A percentile compares a stretch with the other conserved stretches of the same genome.
These are phyloP conservation scores for Herpetomonas samuelpessoai DNA, from an alignment of 208 protist species.

Conservation along the genomic window DNA sequence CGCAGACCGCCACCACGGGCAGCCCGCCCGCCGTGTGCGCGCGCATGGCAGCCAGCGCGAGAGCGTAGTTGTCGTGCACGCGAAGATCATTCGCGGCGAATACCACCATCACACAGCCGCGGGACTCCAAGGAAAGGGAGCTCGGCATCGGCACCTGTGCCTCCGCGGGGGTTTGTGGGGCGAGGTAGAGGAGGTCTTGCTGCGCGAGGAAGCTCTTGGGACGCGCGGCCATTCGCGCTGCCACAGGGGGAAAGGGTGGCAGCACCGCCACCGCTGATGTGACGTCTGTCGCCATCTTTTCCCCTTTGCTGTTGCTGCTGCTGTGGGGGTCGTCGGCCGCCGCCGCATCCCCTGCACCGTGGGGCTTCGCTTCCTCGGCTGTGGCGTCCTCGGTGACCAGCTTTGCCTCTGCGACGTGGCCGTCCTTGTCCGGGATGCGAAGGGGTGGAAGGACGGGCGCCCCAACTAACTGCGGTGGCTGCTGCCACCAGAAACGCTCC, in stretches of 20 bases:
- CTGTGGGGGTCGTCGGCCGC: too few species aligned
- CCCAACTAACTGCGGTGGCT: not conserved
- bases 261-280: too few species aligned
- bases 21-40: slow-evolving; percentile 34
- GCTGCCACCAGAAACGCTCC: slow-evolving; percentile 10
- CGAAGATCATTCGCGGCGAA: slow-evolving; percentile 83
- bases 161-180: slow-evolving; percentile 32
- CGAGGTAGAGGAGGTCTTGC: slow-evolving; percentile 69
- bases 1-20: slow-evolving; percentile 66
- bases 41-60: slow-evolving; percentile 65
- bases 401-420: slow-evolving; percentile 6
- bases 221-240: too few species aligned
- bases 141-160: slow-evolving; percentile 18
- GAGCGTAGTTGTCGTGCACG: slow-evolving; percentile 82
- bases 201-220: slow-evolving; percentile 33
- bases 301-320: too few species aligned
- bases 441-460: slow-evolving; percentile 12
- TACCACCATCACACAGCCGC: slow-evolving; percentile 65
- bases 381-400: too few species aligned
- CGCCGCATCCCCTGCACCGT: too few species aligned
- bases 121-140: not conserved
- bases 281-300: too few species aligned
- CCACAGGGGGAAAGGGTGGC: too few species aligned
- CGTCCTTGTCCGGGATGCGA: slow-evolving; percentile 19
- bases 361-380: too few species aligned